Base-by-base conservation (phyloP, 208 protist genomes). In the Trypanosoma congolense region DNA sequence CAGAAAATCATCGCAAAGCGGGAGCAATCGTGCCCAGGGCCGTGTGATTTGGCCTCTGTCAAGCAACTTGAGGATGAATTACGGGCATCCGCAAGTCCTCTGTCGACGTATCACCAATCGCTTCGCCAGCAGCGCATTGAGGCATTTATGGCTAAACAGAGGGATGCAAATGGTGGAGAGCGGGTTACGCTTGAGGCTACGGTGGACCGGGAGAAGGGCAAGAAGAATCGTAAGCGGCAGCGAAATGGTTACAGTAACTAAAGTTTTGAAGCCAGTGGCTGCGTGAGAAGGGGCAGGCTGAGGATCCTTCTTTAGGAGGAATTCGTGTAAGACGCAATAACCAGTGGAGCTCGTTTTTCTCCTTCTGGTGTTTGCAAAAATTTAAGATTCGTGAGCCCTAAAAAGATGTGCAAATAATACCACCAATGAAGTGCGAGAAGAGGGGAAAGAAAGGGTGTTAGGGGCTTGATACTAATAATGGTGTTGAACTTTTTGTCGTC, bases 61-160 rank as follows among this genome's bases (percentile, higher is more conserved):
- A 87, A 90, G 59, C 75, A 83, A 53, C 70, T 93, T 10, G 88
- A 93, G 62, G 88, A 92, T 19, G 75, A 86, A 31, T 58, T 87
- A 36, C 41, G 58, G 47, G 50, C 55, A 18, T 61, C 83, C 24
- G 72, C 73, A 22, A 90, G 68, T 57, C 66, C 83, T 1, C 61
- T 92, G 30, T 28, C 74, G 5, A 70, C 73, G 10, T 89, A 85
- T 65, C 72, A 90, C 56, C 74, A 85, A 52, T 65, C 55, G 9
- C 59, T 95, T 33, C 75, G 83, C 4, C 74, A 92, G 66, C 82
- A 92, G 63, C 83, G 87, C 36, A 74, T 92, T 12, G 77, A 83
- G 24, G 63, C 60, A 47, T 86, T 92, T 56, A 63, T 73, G 3
- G 62, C 65, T 24, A 75, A 77, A 51, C 83, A 95, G 69, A 73